Evolutionary conservation across 2,329 filamentous ascomycete genomes (phyloP), one percentile per base, ranked within the genome.

Genomic region (Dissoconium aciculare): DNA sequence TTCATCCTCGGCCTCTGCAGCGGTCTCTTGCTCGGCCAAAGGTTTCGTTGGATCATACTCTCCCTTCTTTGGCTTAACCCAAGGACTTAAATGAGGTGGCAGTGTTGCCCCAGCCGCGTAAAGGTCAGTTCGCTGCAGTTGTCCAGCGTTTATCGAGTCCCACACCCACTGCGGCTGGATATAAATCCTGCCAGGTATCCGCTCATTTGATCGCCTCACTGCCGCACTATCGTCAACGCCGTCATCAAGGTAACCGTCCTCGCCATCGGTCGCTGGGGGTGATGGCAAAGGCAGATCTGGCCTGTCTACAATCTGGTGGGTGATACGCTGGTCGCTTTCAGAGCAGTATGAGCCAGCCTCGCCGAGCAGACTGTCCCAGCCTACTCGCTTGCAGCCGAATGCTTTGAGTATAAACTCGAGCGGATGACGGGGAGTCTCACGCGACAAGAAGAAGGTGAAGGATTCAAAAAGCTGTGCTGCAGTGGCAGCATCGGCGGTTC

Each of bases 81-180:
- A 98, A 15, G 89, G 89, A 56, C 85, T 95, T 46, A 98, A 59
- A 66, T 98, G 89, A 9, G 89, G 89, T 13, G 89, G 89, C 17
- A 98, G 66, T 43, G 82, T 76, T 11, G 85, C 78, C 11, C 89
- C 89, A 2, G 89, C 89, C 1, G 78, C 81, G 50, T 98, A 98
- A 19, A 85, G 59, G 51, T 94, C 83, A 17, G 85, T 73, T 42
- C 79, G 70, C 54, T 94, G 75, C 33, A 98, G 63, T 56, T 87
- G 83, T 39, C 83, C 82, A 27, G 89, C 81, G 54, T 98, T 98
- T 54, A 93, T 63, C 48, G 81, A 87, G 52, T 98, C 89, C 89
- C 89, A 98, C 3, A 98, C 74, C 87, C 91, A 98, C 54, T 98
- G 89, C 12, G 89, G 89, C 61, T 98, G 89, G 33, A 98, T 62